Base-by-base conservation (phyloP, 805 yeast genomes). In the Wickerhamomyces hampshirensis region DNA sequence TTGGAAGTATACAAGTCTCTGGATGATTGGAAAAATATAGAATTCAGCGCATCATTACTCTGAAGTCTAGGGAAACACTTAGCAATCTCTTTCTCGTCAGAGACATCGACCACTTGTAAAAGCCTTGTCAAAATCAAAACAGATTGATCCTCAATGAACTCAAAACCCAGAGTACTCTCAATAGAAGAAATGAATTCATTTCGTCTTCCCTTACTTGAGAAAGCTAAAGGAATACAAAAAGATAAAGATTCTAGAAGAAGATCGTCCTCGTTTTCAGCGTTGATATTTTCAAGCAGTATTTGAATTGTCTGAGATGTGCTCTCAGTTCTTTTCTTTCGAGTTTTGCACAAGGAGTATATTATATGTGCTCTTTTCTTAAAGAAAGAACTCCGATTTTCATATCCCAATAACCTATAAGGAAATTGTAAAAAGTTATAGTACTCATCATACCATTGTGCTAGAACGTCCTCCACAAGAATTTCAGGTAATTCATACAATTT, bases 171-270 rank as follows among this genome's bases (percentile, higher is more conserved):
- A 5, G 38, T 15, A 2, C 26, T 18, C 9, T 13, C 42, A 26
- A 42, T 49, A 23, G 7, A 27, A 23, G 44, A 50, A 24, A 59
- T 62, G 1, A 68, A 47, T 5, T 56, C 56, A 34, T 59, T 54
- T 38, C 70, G 49, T 1, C 53, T 33, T 0, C 77, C 76, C 23
- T 51, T 53, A 11, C 51, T 54, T 0, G 72, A 54, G 42, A 59
- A 73, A 0, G 75, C 56, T 15, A 75, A 44, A 0, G 80, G 66
- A 1, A 77, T 55, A 1, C 65, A 46, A n/a, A 58, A 37, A 0
- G 73, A 55, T 6, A 71, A 36, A 19, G 69, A 51, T 9, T 63
- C 65, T 5, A 46, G 40, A 7, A 60, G 42, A 8, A 69, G 23
- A 10, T 56, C 49, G 14, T 33, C 30, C 10, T 37, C 45, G 4